Percentiles rank a stretch among this genome's conserved stretches.
phyloP scores from a whole-genome alignment of 345 rosid genomes.

The Eucalyptus marginata region DNA sequence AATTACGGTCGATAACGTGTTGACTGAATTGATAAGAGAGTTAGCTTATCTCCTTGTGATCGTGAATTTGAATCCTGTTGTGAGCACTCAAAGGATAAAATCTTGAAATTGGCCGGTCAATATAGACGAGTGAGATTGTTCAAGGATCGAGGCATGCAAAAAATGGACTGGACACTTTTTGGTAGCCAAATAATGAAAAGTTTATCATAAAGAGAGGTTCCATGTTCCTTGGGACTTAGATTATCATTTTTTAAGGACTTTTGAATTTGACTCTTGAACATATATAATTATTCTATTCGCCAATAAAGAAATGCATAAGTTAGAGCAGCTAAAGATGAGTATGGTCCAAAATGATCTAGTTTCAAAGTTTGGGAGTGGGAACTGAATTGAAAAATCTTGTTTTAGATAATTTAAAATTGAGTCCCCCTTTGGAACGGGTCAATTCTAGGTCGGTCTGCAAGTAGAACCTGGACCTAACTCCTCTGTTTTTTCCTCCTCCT shows the following conservation, averaged over 20 bases:
- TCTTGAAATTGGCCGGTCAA: background rate
- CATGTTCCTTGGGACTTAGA: background rate
- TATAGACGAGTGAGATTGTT: background rate
- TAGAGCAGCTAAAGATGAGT: background rate
- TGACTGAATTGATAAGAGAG: background rate
- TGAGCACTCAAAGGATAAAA: background rate
- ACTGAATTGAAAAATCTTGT: background rate
- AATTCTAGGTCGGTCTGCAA: background rate
- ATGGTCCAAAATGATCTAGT: background rate
- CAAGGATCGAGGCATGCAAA: accelerated
- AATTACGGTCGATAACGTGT: background rate
- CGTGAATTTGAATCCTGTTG: background rate
- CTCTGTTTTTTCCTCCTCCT: background rate
- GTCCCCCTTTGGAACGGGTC: background rate
- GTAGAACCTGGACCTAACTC: background rate
- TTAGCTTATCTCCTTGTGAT: background rate
- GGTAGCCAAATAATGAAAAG: background rate
- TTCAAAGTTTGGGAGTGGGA: background rate
- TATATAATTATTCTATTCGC: background rate
- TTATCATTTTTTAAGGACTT: background rate
- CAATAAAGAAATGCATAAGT: background rate
- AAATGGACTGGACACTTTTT: background rate
- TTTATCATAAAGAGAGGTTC: background rate
- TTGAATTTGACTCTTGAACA: background rate
- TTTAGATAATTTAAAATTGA: background rate